phyloP scores from a whole-genome alignment of 2,329 filamentous ascomycete genomes.

The Penicillium corylophilum region DNA sequence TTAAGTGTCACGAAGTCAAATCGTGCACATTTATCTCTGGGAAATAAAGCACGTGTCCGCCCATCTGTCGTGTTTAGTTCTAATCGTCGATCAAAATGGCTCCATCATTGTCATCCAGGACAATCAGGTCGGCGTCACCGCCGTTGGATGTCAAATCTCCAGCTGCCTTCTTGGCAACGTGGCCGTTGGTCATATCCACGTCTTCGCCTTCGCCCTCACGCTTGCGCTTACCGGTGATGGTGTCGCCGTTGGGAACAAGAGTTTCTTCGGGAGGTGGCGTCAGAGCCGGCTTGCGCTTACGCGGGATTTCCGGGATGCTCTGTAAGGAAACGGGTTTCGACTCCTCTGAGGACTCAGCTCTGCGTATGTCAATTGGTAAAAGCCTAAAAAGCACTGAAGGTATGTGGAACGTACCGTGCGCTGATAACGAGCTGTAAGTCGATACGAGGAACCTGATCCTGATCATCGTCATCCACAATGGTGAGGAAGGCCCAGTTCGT shows the following conservation, averaged over 20 bases:
- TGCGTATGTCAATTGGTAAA: conserved; percentile 17
- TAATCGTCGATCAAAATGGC: conserved; percentile 68
- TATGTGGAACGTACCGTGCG: conserved; percentile 28
- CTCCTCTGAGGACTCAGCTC: conserved; percentile 33
- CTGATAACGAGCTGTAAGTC: conserved; percentile 68
- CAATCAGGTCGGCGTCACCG: conserved; percentile 37
- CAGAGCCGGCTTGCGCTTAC: conserved; percentile 42
- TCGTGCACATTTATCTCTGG: background rate
- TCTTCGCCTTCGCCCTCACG: conserved; percentile 42
- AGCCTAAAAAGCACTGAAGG: background rate
- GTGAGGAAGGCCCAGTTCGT: conserved; percentile 74
- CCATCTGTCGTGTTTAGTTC: conserved; percentile 18
- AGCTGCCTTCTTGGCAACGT: conserved; percentile 42
- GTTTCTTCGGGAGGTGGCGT: conserved; percentile 31
- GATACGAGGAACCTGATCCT: conserved; percentile 64
- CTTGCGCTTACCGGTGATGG: conserved; percentile 42
- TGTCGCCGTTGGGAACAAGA: conserved; percentile 21
- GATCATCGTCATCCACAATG: conserved; percentile 75
- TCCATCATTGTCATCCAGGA: conserved; percentile 52
- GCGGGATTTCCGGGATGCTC: conserved; percentile 47
- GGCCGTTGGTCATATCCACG: conserved; percentile 30
- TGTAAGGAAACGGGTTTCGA: conserved; percentile 42
- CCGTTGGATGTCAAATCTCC: conserved; percentile 42
- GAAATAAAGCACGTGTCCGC: background rate
- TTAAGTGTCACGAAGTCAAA: background rate